Evolutionary conservation across 129 eudicot species (phyloP).

Genomic region (Pittosporum tobira): DNA sequence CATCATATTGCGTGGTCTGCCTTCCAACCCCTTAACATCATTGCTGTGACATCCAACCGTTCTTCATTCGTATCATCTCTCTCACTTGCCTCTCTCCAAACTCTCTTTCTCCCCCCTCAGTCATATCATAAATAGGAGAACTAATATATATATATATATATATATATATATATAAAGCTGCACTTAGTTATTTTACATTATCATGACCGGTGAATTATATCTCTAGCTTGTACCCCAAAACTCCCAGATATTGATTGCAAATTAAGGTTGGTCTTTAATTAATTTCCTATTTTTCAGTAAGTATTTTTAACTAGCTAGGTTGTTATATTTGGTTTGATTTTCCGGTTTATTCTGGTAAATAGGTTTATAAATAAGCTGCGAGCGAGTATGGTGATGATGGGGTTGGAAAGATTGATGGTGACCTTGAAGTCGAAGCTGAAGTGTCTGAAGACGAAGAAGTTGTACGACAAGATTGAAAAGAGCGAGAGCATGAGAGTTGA

Average conservation of each 20-base stretch:
- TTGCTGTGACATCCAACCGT: constrained; percentile 14
- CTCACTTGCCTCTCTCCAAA: constrained; percentile 9
- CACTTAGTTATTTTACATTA: too few relatives aligned
- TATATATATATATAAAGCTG: background rate
- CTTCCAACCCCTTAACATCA: background rate
- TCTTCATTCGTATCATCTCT: constrained; percentile 6
- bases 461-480: constrained; percentile 29
- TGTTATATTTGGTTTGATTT: background rate
- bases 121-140: too few relatives aligned
- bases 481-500: constrained; percentile 32
- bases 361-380: too few relatives aligned
- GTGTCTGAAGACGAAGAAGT: constrained; percentile 13
- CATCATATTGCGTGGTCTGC: constrained; percentile 12
- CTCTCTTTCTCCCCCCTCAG: background rate
- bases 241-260: background rate
- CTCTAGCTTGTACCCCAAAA: background rate
- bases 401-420: constrained; percentile 9
- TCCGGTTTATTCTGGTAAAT: background rate
- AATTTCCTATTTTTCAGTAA: too few relatives aligned
- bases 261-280: background rate
- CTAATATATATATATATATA: background rate
- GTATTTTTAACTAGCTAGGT: background rate
- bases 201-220: too few relatives aligned
- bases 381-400: constrained; percentile 6
- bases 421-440: constrained; percentile 6